A percentile compares a stretch with the other conserved stretches of the same genome.
phyloP scores from a whole-genome alignment of 768 basidiomycete species.

The Hemileccinum impolitum region DNA sequence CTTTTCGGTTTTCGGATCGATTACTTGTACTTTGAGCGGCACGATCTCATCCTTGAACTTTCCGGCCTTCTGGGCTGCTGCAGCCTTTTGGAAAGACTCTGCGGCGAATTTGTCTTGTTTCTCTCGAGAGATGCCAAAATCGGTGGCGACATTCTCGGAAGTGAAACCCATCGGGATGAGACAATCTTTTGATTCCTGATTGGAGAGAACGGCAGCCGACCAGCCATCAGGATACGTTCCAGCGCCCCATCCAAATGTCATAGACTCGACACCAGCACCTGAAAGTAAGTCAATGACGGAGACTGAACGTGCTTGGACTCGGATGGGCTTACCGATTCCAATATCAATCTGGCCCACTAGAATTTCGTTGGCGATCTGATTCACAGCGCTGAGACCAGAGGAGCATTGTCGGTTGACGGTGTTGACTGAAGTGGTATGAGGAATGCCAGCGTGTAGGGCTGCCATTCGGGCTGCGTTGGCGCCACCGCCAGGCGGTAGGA shows the following conservation, averaged over 20 bases:
- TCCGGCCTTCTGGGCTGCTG: constrained; percentile 73
- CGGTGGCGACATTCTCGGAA: constrained; percentile 85
- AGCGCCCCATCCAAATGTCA: constrained; percentile 76
- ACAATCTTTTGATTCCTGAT: constrained; percentile 75
- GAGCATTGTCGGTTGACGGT: constrained; percentile 93
- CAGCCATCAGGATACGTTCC: constrained; percentile 52
- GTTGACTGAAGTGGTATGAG: constrained; percentile 66
- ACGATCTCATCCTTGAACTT: constrained; percentile 83
- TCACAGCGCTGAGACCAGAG: constrained; percentile 78
- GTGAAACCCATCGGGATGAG: constrained; percentile 90
- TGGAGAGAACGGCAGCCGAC: constrained; percentile 63
- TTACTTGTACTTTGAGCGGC: constrained; percentile 66
- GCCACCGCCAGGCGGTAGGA: constrained; percentile 83
- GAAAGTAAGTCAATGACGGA: constrained; percentile 4
- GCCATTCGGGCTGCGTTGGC: constrained; percentile 84
- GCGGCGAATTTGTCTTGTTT: constrained; percentile 87
- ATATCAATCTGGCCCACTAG: constrained; percentile 78
- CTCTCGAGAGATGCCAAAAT: constrained; percentile 70
- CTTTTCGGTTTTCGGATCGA: constrained; percentile 74
- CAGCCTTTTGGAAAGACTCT: constrained; percentile 80
- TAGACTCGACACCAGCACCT: constrained; percentile 89
- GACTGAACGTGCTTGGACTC: constrained; percentile 2
- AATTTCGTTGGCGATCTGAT: constrained; percentile 81
- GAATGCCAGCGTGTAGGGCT: constrained; percentile 81
- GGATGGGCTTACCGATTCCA: constrained; percentile 80